These are phyloP conservation scores for Globisporangium recalcitrans DNA, from an alignment of 352 stramenopile species.

Conservation along the genomic window DNA sequence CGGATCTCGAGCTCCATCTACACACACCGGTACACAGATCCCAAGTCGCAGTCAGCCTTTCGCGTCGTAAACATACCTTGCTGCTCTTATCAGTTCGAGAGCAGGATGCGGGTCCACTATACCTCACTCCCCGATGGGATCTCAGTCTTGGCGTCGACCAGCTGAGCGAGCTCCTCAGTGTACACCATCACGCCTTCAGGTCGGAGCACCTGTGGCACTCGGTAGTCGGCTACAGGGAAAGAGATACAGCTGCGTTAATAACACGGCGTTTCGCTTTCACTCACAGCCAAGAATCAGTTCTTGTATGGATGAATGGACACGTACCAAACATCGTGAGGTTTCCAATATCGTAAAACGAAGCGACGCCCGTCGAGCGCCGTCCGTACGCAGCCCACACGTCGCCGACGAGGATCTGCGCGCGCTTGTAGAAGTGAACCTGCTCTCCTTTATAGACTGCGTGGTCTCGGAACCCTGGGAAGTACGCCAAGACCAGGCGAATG, in stretches of 20 bases:
- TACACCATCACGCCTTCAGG: slow-evolving; percentile 71
- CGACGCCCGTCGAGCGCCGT: slow-evolving; percentile 31
- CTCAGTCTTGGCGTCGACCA: slow-evolving; percentile 51
- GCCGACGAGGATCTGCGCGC: slow-evolving; percentile 83
- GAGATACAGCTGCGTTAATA: background rate
- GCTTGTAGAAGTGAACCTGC: slow-evolving; percentile 89
- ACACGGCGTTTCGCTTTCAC: background rate
- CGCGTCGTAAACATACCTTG: background rate
- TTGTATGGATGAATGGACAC: background rate
- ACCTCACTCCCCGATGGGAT: slow-evolving; percentile 66
- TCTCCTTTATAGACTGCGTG: slow-evolving; percentile 75
- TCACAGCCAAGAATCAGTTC: background rate
- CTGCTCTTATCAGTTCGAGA: background rate
- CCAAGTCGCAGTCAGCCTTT: background rate
- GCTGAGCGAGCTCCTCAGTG: slow-evolving; percentile 31
- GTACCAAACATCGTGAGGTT: slow-evolving; percentile 87
- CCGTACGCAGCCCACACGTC: slow-evolving; percentile 88
- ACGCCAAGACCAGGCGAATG: slow-evolving; percentile 55
- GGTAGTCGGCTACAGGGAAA: slow-evolving; percentile 67
- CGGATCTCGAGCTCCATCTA: slow-evolving; percentile 84
- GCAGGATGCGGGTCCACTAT: background rate
- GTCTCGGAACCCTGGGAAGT: slow-evolving; percentile 85
- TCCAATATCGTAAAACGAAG: slow-evolving; percentile 75
- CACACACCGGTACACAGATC: background rate
- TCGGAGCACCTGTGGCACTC: slow-evolving; percentile 76